Percentiles rank a stretch among this genome's conserved stretches.
Conservation (phyloP, 2,329 filamentous ascomycete genomes). For the Podosphaera fusca region DNA sequence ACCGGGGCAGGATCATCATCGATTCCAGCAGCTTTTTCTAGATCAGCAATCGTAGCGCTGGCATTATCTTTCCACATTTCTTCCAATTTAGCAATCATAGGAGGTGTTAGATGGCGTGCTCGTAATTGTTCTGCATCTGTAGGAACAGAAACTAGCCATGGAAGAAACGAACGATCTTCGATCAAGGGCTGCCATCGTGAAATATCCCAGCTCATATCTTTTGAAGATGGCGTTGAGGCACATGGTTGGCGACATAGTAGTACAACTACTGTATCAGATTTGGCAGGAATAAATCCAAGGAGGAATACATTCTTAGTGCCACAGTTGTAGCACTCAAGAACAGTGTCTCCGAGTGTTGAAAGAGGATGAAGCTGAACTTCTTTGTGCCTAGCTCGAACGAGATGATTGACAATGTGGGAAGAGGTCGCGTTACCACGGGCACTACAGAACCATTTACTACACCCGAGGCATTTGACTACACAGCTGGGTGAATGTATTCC, state of each 20-base stretch:
- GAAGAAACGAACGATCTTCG: slow-evolving; percentile 81
- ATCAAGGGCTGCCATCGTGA: slow-evolving; percentile 95
- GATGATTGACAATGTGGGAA: slow-evolving; percentile 93
- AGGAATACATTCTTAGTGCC: slow-evolving; percentile 98
- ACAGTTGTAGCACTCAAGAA: slow-evolving; percentile 96
- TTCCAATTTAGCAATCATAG: slow-evolving; percentile 88
- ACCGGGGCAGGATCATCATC: slow-evolving; percentile 93
- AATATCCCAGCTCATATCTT: slow-evolving; percentile 99
- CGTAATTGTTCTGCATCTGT: slow-evolving; percentile 90
- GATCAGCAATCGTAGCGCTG: slow-evolving; percentile 64
- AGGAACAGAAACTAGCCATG: slow-evolving; percentile 77
- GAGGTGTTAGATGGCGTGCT: slow-evolving; percentile 74
- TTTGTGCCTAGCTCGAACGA: slow-evolving; percentile 92
- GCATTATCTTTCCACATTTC: slow-evolving; percentile 97
- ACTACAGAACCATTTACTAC: slow-evolving; percentile 98
- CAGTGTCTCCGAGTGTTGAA: slow-evolving; percentile 82
- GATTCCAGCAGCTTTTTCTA: slow-evolving; percentile 76
- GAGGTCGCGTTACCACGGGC: slow-evolving; percentile 89
- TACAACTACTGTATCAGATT: slow-evolving; percentile 94
- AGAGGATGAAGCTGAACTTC: slow-evolving; percentile 91
- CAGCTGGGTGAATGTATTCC: slow-evolving; percentile 89
- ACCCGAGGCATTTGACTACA: slow-evolving; percentile 87
- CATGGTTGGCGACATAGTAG: slow-evolving; percentile 91
- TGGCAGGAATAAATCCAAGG: slow-evolving; percentile 91
- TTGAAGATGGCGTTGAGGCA: slow-evolving; percentile 79